phyloP scores from a whole-genome alignment of 2,329 filamentous ascomycete genomes.

The Cercospora zeina region DNA sequence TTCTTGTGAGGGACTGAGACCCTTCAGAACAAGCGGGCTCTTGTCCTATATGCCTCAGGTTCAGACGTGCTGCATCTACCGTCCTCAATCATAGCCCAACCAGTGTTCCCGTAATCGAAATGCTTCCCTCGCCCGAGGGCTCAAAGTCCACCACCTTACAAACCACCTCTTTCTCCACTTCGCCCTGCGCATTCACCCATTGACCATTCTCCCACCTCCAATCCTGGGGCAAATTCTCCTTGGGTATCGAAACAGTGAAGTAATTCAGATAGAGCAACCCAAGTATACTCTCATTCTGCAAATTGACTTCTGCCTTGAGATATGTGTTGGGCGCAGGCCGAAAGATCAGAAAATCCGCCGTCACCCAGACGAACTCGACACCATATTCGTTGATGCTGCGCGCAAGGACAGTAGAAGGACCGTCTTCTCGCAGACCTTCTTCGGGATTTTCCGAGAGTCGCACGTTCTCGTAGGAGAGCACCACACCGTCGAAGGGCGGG shows the following conservation, averaged over 20 bases:
- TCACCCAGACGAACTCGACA: conserved; percentile 83
- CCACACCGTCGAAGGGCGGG: conserved; percentile 68
- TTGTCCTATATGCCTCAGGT: not conserved
- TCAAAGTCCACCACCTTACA: conserved; percentile 87
- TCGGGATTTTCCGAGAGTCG: conserved; percentile 57
- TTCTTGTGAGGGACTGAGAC: not conserved
- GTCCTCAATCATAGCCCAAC: conserved; percentile 15
- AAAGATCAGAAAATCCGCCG: conserved; percentile 82
- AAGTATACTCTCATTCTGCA: conserved; percentile 86
- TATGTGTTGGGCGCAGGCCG: conserved; percentile 70
- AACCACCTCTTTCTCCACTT: conserved; percentile 65
- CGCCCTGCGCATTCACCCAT: conserved; percentile 72
- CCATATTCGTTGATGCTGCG: conserved; percentile 74
- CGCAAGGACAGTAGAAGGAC: conserved; percentile 41
- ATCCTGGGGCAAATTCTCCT: conserved; percentile 68
- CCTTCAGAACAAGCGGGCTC: not conserved
- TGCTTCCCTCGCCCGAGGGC: conserved; percentile 49
- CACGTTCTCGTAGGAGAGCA: conserved; percentile 71
- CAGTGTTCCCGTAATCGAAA: conserved; percentile 28
- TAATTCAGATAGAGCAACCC: conserved; percentile 86
- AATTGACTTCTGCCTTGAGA: conserved; percentile 78
- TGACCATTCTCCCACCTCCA: conserved; percentile 73
- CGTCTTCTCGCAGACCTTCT: conserved; percentile 18
- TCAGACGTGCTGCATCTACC: not conserved
- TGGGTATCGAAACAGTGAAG: conserved; percentile 86